Conservation (phyloP, 2,329 filamentous ascomycete species). For the Chaetomium sp. region DNA sequence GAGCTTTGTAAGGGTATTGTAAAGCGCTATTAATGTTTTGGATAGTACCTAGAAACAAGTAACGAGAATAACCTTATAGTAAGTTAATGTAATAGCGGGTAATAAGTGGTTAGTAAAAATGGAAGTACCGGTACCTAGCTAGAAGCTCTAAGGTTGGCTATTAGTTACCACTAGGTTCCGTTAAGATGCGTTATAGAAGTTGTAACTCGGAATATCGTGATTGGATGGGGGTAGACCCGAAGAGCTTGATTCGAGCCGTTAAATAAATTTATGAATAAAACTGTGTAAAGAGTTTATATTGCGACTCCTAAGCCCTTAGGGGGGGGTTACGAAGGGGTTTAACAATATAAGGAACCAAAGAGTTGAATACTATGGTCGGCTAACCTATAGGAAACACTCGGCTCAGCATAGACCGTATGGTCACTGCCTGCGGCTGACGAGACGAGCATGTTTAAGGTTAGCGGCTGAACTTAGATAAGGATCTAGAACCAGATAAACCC, state of each 20-base stretch:
- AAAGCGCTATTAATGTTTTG: conserved; percentile 59
- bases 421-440: conserved; percentile 7
- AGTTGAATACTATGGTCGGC: too few species aligned
- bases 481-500: too few species aligned
- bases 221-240: not conserved
- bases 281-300: conserved; percentile 29
- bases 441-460: not conserved
- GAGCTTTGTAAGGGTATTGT: conserved; percentile 59
- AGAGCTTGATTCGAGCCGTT: conserved; percentile 27
- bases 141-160: conserved; percentile 52
- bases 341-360: not conserved
- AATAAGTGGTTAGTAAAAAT: conserved; percentile 59
- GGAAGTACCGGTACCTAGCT: conserved; percentile 59
- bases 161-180: conserved; percentile 48
- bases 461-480: too few species aligned
- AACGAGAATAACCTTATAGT: conserved; percentile 70
- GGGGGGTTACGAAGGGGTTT: not conserved
- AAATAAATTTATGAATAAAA: conserved; percentile 34
- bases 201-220: conserved; percentile 53
- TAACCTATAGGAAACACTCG: not conserved
- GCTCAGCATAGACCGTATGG: not conserved
- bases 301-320: not conserved
- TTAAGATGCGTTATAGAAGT: conserved; percentile 43
- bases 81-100: conserved; percentile 62
- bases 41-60: conserved; percentile 83